Evolutionary conservation across 495 filamentous ascomycete species (phyloP).

Genomic region (Hypoxylon crocopeplum): DNA sequence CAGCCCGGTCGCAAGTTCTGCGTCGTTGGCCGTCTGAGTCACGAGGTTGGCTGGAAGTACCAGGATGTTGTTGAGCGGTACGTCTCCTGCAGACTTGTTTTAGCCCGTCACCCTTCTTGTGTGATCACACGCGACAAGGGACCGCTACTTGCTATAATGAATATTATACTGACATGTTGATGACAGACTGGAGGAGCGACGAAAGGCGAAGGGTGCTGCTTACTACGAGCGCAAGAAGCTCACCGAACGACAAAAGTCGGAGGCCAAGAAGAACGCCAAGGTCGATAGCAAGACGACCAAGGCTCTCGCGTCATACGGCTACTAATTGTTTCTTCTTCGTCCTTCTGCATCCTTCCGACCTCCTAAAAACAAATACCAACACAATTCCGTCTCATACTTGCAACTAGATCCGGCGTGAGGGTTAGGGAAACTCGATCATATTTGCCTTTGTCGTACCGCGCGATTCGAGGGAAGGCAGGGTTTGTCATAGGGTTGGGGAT

Average conservation of each 20-base stretch:
- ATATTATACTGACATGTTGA: constrained; percentile 47
- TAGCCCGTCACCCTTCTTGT: no score
- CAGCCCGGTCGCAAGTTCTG: constrained; percentile 99
- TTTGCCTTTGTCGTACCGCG: constrained; percentile 42
- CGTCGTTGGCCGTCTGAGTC: constrained; percentile 94
- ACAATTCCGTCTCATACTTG: constrained; percentile 41
- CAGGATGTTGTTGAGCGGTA: constrained; percentile 97
- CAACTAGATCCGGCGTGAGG: constrained; percentile 45
- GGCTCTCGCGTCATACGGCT: constrained; percentile 62
- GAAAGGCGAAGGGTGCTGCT: constrained; percentile 97
- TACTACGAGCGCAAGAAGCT: constrained; percentile 99
- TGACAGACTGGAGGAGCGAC: constrained; percentile 92
- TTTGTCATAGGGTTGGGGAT: constrained; percentile 39
- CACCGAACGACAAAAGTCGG: constrained; percentile 81
- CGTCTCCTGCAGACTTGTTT: constrained; percentile 45
- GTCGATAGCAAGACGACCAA: constrained; percentile 72
- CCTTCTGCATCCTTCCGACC: constrained; percentile 36
- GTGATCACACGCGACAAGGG: no score
- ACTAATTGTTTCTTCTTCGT: constrained; percentile 52
- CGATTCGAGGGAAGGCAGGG: constrained; percentile 41
- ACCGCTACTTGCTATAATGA: neutral
- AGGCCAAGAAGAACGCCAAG: constrained; percentile 90
- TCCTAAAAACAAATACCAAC: constrained; percentile 42
- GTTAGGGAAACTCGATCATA: constrained; percentile 46
- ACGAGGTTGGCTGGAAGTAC: constrained; percentile 99